These are phyloP conservation scores for Ustilago cynodontis DNA, from an alignment of 1,284 basidiomycete genomes.

Conservation along the genomic window DNA sequence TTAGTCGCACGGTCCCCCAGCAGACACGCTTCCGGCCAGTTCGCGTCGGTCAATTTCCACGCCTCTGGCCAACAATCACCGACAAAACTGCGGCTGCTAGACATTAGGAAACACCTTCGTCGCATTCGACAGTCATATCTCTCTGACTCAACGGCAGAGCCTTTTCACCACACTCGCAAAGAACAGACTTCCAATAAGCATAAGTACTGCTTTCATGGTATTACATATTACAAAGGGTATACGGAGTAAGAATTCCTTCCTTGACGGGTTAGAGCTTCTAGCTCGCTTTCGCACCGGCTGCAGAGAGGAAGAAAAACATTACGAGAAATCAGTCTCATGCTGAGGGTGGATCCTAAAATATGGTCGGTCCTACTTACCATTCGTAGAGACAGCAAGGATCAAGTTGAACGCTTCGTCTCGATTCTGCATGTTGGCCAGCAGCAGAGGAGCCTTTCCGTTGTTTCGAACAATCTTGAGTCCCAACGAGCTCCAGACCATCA, in stretches of 20 bases:
- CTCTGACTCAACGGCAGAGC: no score
- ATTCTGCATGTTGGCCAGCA: slow-evolving; percentile 63
- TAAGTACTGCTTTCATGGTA: not conserved
- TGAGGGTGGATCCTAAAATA: not conserved
- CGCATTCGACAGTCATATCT: no score
- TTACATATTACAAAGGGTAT: slow-evolving; percentile 8
- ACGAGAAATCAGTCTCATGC: not conserved
- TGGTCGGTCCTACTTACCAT: slow-evolving; percentile 5
- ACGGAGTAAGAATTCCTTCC: not conserved
- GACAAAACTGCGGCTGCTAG: not conserved
- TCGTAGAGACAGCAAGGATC: slow-evolving; percentile 60
- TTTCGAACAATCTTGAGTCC: slow-evolving; percentile 63
- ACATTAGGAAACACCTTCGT: no score
- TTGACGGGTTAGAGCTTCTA: not conserved
- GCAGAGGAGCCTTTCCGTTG: slow-evolving; percentile 55
- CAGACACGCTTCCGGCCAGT: not conserved
- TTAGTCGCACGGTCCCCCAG: slow-evolving; percentile 14
- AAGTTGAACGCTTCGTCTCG: slow-evolving; percentile 69
- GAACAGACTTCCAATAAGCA: not conserved
- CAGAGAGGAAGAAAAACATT: not conserved
- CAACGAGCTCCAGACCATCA: slow-evolving; percentile 62
- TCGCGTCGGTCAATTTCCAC: not conserved
- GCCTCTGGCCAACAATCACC: slow-evolving; percentile 3
- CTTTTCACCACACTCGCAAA: no score
- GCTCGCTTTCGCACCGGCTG: slow-evolving; percentile 26